Percentiles rank a stretch among this genome's conserved stretches.
Conservation (phyloP, 345 rosid genomes). For the Salix koriyanagi region DNA sequence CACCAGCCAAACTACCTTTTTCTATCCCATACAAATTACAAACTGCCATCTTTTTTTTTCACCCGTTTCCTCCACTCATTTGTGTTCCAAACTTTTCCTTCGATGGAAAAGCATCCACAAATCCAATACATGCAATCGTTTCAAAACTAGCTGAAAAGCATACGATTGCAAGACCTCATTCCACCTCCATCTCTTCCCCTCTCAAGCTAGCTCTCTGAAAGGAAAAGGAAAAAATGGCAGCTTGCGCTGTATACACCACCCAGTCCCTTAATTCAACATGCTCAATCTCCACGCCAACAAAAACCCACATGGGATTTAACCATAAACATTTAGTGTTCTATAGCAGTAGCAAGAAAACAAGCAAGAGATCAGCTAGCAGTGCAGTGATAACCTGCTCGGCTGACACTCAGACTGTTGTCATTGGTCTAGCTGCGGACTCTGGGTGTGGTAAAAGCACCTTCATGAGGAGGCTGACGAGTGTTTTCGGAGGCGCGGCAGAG, state of each 20-base stretch:
- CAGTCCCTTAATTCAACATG: constrained; percentile 66
- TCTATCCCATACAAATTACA: constrained; percentile 26
- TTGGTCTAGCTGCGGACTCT: constrained; percentile 92
- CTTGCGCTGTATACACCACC: constrained; percentile 62
- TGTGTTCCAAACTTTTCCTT: constrained; percentile 15
- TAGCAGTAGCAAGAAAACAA: constrained; percentile 25
- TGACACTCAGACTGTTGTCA: constrained; percentile 61
- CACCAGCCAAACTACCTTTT: constrained; percentile 9
- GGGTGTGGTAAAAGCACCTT: constrained; percentile 95
- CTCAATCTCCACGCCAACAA: constrained; percentile 50
- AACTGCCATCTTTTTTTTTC: constrained; percentile 41
- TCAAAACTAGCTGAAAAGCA: background rate
- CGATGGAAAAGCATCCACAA: background rate
- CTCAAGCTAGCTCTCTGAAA: constrained; percentile 4
- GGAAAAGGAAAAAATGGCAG: constrained; percentile 51
- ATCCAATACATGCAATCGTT: background rate
- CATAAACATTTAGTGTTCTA: constrained; percentile 49
- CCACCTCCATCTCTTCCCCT: background rate
- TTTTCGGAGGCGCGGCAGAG: constrained; percentile 92
- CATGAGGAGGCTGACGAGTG: constrained; percentile 85
- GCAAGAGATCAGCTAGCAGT: constrained; percentile 16
- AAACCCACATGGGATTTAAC: constrained; percentile 42
- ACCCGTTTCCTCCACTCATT: constrained; percentile 35
- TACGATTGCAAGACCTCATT: too few relatives aligned
- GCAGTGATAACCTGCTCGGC: constrained; percentile 56